These are phyloP conservation scores for Fraxinus platypoda DNA, from an alignment of 305 asterid species.

Conservation along the genomic window DNA sequence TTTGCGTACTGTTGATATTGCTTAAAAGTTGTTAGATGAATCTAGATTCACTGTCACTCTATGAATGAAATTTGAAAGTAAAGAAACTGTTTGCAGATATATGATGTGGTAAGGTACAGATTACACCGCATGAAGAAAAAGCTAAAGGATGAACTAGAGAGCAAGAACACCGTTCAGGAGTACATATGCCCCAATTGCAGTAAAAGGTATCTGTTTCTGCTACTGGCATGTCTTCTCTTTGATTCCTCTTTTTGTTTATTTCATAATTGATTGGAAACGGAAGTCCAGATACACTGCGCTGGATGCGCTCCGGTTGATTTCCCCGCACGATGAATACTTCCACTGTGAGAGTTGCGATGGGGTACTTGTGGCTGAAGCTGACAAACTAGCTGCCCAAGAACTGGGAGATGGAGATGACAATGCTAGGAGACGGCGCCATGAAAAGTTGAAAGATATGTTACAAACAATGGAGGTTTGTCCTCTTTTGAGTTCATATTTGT, in stretches of 20 bases:
- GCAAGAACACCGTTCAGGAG: constrained; percentile 86
- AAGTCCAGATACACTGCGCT: constrained; percentile 79
- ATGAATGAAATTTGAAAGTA: not conserved
- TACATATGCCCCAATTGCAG: constrained; percentile 85
- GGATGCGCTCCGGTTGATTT: constrained; percentile 74
- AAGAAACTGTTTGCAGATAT: constrained; percentile 53
- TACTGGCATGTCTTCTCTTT: constrained; percentile 4
- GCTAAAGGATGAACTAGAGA: constrained; percentile 89
- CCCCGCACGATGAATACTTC: constrained; percentile 69
- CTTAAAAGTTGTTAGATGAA: not conserved
- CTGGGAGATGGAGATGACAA: constrained; percentile 88
- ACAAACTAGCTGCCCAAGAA: constrained; percentile 66
- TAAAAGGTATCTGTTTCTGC: constrained; percentile 48
- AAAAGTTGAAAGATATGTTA: constrained; percentile 73
- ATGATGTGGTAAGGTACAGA: constrained; percentile 92
- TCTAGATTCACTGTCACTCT: not conserved
- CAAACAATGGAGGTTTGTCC: constrained; percentile 79
- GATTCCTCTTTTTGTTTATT: constrained; percentile 5
- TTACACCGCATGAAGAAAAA: constrained; percentile 87
- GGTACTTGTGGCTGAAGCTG: constrained; percentile 79
- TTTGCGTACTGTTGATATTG: not conserved
- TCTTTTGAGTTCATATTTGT: constrained; percentile 22
- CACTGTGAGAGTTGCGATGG: constrained; percentile 88
- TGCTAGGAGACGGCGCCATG: constrained; percentile 79
- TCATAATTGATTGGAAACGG: constrained; percentile 19